Evolutionary conservation across 495 filamentous ascomycete genomes (phyloP), one percentile per base, ranked within the genome.

Genomic region (Neurospora hispaniola): DNA sequence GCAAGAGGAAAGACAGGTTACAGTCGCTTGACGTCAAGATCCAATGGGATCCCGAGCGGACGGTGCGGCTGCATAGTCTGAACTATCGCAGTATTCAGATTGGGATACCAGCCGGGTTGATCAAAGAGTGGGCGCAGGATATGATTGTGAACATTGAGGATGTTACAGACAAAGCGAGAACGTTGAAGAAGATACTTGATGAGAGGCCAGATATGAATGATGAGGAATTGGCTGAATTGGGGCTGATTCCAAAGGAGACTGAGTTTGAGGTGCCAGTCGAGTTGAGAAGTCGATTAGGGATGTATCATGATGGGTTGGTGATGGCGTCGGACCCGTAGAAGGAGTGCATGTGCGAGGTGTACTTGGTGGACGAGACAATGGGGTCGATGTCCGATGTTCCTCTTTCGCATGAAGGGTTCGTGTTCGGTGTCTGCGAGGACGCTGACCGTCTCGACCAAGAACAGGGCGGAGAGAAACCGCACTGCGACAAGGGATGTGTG

Each of bases 41-140:
- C 9, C 89, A 90, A 79, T 90, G 89, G 89, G 89, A 90, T 78
- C 89, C 89, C 0, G 89, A 90, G 78, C 71, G 89, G 16, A 78
- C 77, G 44, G 77, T 86, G 10, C 69, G 71, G 42, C 42, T 89
- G 31, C 82, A 75, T 18, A 79, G 72, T 74, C 44, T 89, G 72
- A 74, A 72, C 38, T 83, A 87, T 77, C 79, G 89, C 69, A 87
- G 86, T 74, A 86, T 91, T 66, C 89, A 91, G 82, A 85, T 90
- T 74, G 89, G 89, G 23, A 82, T 90, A 46, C 80, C 82, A n/a
- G 78, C 76, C 41, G 78, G 75, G 8, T 73, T 86, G 69, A 79
- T 81, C 14, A 77, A 73, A 74, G 74, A 75, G 72, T 90, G 85
- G 84, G 79, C 82, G 31, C 82, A 85, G 72, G 80, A 87, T 69